Base-by-base conservation (phyloP, 805 yeast genomes). In the Clavispora santaluciae region DNA sequence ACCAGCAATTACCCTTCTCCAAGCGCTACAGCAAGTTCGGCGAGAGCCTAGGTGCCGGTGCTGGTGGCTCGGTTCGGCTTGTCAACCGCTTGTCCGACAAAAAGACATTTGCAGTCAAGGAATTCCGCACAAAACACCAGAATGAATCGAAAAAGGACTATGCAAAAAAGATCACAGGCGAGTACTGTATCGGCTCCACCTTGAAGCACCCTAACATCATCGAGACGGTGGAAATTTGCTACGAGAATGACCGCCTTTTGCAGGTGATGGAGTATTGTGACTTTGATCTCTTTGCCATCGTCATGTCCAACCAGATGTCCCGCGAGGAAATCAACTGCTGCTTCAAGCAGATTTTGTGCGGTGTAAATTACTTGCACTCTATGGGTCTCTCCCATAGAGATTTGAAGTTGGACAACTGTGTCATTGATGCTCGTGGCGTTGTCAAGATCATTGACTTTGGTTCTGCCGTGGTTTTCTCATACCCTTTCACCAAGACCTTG, bases 231-330 rank as follows among this genome's bases (percentile, higher is more conserved):
- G 97, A 90, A 57, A 88, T 90, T 39, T 83, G 90, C 35, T 88
- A 87, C 62, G 97, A 90, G 55, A 80, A 83, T 50, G 93, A 86
- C 47, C 73, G 91, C 42, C 83, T 88, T 43, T 79, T 84, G 53
- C 96, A 90, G 64, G 90, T 90, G 35, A 85, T 90, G 95, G 97
- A 90, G 57, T 90, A 87, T 61, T 89, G 96, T 61, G 95, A 90
- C 51, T 89, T 76, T 59, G 97, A 90, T 60, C 70, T 90, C 50
- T 90, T 90, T 63, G 96, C 96, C 9, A 86, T 90, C 43, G 96
- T 90, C 23, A 89, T 90, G 95, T 81, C 90, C 39, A 87, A 88
- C 52, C 84, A 86, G 54, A 90, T 90, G 97, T 63, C 82, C 1
- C 65, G 73, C 37, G 79, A 73, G 34, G 97, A 90, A 61, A 76